Evolutionary conservation across 192 early-diverging fungal species (phyloP), one percentile per base, ranked within the genome.

Genomic region (Podila horticola): DNA sequence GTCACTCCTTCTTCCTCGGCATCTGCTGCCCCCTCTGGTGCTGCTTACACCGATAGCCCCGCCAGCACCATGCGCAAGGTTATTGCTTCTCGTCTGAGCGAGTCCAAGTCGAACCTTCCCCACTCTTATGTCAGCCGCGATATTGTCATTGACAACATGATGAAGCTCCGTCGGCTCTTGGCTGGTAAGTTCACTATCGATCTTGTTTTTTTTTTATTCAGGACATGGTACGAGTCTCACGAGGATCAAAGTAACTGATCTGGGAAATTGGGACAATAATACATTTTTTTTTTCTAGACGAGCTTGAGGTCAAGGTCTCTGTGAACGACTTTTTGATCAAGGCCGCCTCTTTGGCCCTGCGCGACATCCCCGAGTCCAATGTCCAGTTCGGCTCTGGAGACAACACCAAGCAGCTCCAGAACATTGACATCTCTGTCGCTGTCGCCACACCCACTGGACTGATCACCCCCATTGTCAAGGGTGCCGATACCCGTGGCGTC

Each of bases 311-410:
- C 8, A 75, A 72, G 65, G 88, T 97, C 24, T 95, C 94, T 58
- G 90, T 99, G 58, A 97, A 97, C 82, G 97, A 99, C 84, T 97
- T 99, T 83, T 91, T 99, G 64, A 91, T 95, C 87, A 97, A 97
- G 88, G 97, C 97, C 0, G 89, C 95, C 7, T 88, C 89, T 38
- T 85, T 94, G 31, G 94, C 97, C 2, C 84, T 97, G 57, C 88
- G 89, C 57, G 95, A 97, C 68, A 93, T 97, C 7, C 94, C 94
- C 24, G 92, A 91, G 19, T 92, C 93, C 55, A 95, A 96, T 88
- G 90, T 82, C 24, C 73, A 70, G 50, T 82, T 75, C 33, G 51
- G 57, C 3, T 45, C 74, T 1, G 75, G 65, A 31, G 74, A 72
- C 55, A 88, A 90, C 29, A 29, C 93, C 75, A 89, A 94, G 58